phyloP scores from a whole-genome alignment of 208 protist species.

The Leishmania gerbilli region DNA sequence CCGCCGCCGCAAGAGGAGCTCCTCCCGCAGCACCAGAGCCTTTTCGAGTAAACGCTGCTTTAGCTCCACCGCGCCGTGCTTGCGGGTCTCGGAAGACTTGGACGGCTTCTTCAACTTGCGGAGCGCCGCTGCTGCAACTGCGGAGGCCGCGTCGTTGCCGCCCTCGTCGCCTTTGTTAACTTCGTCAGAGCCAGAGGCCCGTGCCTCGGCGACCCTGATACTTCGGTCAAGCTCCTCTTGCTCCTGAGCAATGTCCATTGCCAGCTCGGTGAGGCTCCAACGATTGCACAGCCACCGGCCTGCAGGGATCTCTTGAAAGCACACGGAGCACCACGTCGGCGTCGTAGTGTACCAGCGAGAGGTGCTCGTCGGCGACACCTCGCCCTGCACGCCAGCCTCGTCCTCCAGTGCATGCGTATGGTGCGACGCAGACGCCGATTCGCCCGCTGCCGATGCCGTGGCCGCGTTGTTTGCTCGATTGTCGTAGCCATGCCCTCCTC shows the following conservation, averaged over 20 bases:
- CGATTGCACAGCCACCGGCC: conserved; percentile 54
- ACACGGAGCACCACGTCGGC: conserved; percentile 47
- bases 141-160: background rate
- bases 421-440: conserved; percentile 1
- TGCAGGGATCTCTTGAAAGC: conserved; percentile 46
- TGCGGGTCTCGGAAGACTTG: conserved; percentile 53
- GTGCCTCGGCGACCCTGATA: background rate
- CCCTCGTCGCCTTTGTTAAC: background rate
- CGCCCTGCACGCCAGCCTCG: background rate
- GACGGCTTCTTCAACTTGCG: conserved; percentile 55
- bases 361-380: background rate
- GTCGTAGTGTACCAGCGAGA: conserved; percentile 33
- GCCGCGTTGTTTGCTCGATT: background rate
- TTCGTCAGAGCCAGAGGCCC: conserved; percentile 2
- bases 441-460: background rate
- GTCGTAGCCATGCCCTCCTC: background rate
- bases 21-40: conserved; percentile 37
- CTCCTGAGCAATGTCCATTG: conserved; percentile 44
- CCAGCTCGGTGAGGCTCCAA: conserved; percentile 42
- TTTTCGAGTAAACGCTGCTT: conserved; percentile 38
- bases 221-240: conserved; percentile 23
- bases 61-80: conserved; percentile 47
- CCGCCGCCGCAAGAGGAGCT: conserved; percentile 30
- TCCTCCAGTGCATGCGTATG: conserved; percentile 1
- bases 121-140: background rate